A percentile compares a stretch with the other conserved stretches of the same genome.
phyloP scores from a whole-genome alignment of 495 filamentous ascomycete species.

The Tuber aestivum region DNA sequence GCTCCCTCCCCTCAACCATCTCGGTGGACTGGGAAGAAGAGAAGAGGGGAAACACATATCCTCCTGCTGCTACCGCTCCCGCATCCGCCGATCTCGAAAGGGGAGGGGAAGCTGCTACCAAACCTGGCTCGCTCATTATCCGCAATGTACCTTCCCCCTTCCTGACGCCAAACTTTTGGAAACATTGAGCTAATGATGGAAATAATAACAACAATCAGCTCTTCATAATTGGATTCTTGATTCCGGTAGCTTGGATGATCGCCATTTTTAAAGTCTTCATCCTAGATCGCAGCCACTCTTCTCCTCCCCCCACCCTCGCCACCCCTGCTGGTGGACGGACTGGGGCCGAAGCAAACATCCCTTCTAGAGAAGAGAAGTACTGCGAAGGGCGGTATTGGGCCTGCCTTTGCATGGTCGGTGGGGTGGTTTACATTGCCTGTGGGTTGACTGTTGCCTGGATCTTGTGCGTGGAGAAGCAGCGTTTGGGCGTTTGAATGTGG shows the following conservation, averaged over 20 bases:
- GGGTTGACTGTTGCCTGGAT: background rate
- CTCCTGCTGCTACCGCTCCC: background rate
- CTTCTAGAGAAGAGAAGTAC: background rate
- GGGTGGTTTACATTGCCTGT: background rate
- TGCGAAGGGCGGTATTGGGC: conserved; percentile 17
- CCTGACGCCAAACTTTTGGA: background rate
- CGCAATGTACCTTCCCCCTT: conserved; percentile 4
- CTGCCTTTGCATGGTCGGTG: conserved; percentile 3
- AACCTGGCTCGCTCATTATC: background rate
- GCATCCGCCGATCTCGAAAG: background rate
- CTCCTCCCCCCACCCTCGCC: background rate
- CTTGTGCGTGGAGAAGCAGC: background rate
- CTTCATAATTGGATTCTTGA: conserved; percentile 20
- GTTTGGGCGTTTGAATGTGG: background rate
- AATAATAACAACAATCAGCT: conserved; percentile 12
- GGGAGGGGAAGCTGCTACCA: background rate
- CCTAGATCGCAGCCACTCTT: background rate
- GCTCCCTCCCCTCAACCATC: background rate
- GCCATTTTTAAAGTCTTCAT: background rate
- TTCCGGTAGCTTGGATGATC: conserved; percentile 18
- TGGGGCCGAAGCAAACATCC: background rate
- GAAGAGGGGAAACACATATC: background rate
- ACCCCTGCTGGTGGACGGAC: background rate
- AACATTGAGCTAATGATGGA: background rate
- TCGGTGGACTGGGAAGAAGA: background rate